These are phyloP conservation scores for Amanita pallidorosea DNA, from an alignment of 768 basidiomycete genomes.

Conservation along the genomic window DNA sequence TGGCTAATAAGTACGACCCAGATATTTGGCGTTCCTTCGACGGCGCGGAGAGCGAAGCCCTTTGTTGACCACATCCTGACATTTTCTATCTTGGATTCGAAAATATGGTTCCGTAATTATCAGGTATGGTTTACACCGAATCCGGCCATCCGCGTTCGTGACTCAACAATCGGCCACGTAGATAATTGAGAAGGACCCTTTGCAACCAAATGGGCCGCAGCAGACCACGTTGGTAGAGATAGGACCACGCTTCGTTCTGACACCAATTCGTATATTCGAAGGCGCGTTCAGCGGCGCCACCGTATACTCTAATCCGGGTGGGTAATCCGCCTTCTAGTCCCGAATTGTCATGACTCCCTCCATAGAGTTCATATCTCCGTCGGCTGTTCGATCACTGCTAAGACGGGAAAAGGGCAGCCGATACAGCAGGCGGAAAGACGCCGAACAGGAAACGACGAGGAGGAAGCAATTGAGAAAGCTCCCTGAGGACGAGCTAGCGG, in stretches of 20 bases:
- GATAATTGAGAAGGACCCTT: constrained; percentile 92
- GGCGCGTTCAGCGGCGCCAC: constrained; percentile 94
- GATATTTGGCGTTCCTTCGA: constrained; percentile 93
- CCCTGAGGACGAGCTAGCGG: constrained; percentile 71
- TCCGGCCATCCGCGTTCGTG: neutral
- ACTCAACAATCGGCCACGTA: constrained; percentile 19
- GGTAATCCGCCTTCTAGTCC: constrained; percentile 15
- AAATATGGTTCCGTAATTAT: constrained; percentile 99
- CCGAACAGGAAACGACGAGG: constrained; percentile 50
- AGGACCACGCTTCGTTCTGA: constrained; percentile 93
- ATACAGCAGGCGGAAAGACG: constrained; percentile 76
- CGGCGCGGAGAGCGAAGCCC: constrained; percentile 87
- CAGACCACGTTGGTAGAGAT: constrained; percentile 91
- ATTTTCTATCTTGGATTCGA: constrained; percentile 90
- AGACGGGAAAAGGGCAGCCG: constrained; percentile 69
- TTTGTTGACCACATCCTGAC: constrained; percentile 97
- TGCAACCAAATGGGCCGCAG: constrained; percentile 77
- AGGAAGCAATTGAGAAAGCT: constrained; percentile 56
- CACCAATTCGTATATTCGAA: constrained; percentile 96
- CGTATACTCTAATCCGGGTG: constrained; percentile 92
- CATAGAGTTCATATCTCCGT: constrained; percentile 86
- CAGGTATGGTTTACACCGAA: constrained; percentile 45
- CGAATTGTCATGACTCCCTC: neutral
- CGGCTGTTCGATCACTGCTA: constrained; percentile 60
- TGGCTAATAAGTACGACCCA: constrained; percentile 18